A percentile compares a stretch with the other conserved stretches of the same genome.
phyloP scores from a whole-genome alignment of 2,329 filamentous ascomycete genomes.

The Phaeophleospora eucalypticola region DNA sequence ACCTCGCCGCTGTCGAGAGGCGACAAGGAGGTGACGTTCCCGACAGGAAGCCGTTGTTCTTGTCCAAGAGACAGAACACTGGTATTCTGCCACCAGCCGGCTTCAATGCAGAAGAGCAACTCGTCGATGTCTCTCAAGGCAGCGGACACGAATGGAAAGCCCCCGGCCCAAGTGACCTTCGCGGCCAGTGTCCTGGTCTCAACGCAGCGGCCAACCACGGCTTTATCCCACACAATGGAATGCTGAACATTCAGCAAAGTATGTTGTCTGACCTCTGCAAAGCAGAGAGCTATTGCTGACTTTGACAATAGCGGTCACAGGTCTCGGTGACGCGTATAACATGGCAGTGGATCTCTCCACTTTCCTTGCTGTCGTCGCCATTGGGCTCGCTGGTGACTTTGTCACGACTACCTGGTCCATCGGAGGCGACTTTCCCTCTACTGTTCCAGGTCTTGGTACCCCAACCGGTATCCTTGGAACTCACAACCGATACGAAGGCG shows the following conservation, averaged over 20 bases:
- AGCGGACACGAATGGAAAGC: conserved; percentile 29
- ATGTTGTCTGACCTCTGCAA: neutral
- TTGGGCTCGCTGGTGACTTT: conserved; percentile 19
- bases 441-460: conserved; percentile 6
- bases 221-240: conserved; percentile 27
- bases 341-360: conserved; percentile 26
- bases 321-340: conserved; percentile 17
- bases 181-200: conserved; percentile 31
- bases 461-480: conserved; percentile 13
- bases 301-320: conserved; percentile 4
- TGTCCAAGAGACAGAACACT: conserved; percentile 16
- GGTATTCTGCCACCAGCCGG: conserved; percentile 18
- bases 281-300: neutral
- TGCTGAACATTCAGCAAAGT: conserved; percentile 26
- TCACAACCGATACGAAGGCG: conserved; percentile 10
- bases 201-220: conserved; percentile 23
- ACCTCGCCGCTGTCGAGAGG: conserved; percentile 4
- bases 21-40: conserved; percentile 13
- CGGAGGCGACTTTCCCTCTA: conserved; percentile 3
- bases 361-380: conserved; percentile 13
- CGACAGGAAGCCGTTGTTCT: conserved; percentile 9
- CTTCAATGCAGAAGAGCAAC: conserved; percentile 30
- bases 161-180: conserved; percentile 23
- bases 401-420: conserved; percentile 13
- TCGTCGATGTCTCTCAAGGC: conserved; percentile 20